A percentile compares a stretch with the other conserved stretches of the same genome.
Conservation (phyloP, 176 grass and related monocot species). For the Neostapfia colusana region DNA sequence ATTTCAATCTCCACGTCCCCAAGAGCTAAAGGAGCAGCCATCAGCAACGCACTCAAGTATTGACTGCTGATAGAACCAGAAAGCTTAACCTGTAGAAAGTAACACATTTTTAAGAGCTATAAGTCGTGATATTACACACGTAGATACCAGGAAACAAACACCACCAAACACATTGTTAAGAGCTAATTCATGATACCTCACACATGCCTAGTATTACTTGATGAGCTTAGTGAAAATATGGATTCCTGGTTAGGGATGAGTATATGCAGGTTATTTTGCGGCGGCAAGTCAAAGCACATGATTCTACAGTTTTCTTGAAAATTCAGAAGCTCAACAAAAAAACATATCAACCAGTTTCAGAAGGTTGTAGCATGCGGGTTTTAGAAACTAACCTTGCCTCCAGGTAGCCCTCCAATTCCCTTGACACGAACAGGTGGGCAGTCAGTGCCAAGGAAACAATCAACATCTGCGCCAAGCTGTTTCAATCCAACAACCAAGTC, state of each 20-base stretch:
- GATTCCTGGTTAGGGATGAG: background rate
- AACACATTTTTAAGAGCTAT: background rate
- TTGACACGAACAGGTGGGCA: conserved; percentile 92
- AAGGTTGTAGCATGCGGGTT: background rate
- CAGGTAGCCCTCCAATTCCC: conserved; percentile 82
- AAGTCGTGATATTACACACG: background rate
- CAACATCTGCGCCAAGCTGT: conserved; percentile 84
- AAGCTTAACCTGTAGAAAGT: conserved; percentile 63
- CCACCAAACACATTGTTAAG: background rate
- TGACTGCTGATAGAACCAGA: conserved; percentile 99
- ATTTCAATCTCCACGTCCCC: conserved; percentile 96
- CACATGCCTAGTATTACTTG: background rate
- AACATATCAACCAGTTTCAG: background rate
- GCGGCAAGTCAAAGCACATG: background rate
- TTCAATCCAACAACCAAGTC: conserved; percentile 85
- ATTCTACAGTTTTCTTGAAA: background rate
- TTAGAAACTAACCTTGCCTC: conserved; percentile 77
- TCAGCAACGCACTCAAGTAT: conserved; percentile 89
- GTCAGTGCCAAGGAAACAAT: conserved; percentile 94
- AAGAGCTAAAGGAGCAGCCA: conserved; percentile 93
- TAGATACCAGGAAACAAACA: background rate
- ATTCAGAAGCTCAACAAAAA: background rate
- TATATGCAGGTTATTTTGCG: background rate
- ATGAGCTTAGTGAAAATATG: background rate
- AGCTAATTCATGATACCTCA: background rate